A percentile compares a stretch with the other conserved stretches of the same genome.
These are phyloP conservation scores for Stromatinia cepivora DNA, from an alignment of 2,329 filamentous ascomycete genomes.

Conservation along the genomic window DNA sequence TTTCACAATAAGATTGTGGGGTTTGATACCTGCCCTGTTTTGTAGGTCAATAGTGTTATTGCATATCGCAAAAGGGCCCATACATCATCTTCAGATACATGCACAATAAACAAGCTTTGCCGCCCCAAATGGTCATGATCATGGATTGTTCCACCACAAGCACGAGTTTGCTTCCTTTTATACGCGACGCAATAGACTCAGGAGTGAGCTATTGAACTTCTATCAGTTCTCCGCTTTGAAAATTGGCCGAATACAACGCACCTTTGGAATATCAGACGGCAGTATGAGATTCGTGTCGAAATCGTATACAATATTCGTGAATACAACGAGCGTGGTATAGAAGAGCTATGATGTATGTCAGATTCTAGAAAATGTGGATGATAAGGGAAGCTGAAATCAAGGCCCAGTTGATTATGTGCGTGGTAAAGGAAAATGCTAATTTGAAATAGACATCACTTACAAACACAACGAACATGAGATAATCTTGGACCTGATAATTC, in stretches of 20 bases:
- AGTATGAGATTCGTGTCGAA: slow-evolving; percentile 62
- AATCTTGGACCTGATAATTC: slow-evolving; percentile 56
- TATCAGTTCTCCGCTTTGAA: neutral
- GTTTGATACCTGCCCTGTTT: slow-evolving; percentile 6
- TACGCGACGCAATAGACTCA: slow-evolving; percentile 33
- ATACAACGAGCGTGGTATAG: slow-evolving; percentile 56
- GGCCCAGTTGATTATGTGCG: neutral
- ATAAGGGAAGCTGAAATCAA: neutral
- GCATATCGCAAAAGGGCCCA: neutral
- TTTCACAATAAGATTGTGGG: slow-evolving; percentile 50
- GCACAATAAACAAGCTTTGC: slow-evolving; percentile 58
- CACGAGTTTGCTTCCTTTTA: slow-evolving; percentile 60
- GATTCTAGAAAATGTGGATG: neutral
- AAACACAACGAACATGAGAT: slow-evolving; percentile 54
- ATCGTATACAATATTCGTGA: slow-evolving; percentile 55
- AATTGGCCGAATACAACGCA: neutral
- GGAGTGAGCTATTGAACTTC: slow-evolving; percentile 45
- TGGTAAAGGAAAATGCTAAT: neutral
- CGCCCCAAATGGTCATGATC: slow-evolving; percentile 56
- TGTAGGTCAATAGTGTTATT: neutral
- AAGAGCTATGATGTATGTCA: slow-evolving; percentile 40
- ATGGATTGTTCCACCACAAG: slow-evolving; percentile 63
- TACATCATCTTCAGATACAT: slow-evolving; percentile 57
- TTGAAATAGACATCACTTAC: slow-evolving; percentile 41
- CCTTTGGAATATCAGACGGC: slow-evolving; percentile 44